Base-by-base conservation (phyloP, 805 yeast species). In the Naumovozyma dairenensis region DNA sequence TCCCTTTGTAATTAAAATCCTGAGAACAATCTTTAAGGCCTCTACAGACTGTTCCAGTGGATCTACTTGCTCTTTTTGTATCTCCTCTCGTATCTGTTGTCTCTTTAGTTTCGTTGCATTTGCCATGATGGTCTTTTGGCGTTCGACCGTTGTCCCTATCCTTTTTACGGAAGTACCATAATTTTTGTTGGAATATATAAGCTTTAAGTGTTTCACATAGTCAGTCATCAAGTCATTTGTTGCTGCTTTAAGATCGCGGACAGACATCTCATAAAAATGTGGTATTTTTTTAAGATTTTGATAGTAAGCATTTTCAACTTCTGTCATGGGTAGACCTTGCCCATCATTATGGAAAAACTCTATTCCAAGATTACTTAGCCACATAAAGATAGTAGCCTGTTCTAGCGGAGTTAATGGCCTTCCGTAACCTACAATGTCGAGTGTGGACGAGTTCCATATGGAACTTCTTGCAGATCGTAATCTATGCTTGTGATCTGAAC, bases 271-370 rank as follows among this genome's bases (percentile, higher is more conserved):
- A 47, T 82, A 81, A 47, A 72, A 74, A 1, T 69, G 74, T 2
- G 85, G 82, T 6, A 82, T 63, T 18, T 78, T 55, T 39, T 79
- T 56, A 16, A 83, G 54, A 26, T 74, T 69, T 52, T 80, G 83
- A 50, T 80, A 84, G 22, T 71, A 68, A 20, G 67, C 71, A 37
- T 72, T 71, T 40, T 76, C 77, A 46, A 84, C 59, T 6, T 70
- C 71, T 39, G 70, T 74, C 20, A 82, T 44, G 1, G 84, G 70
- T 0, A 92, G 92, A 0, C 94, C 94, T 21, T 77, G 78, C 0
- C 94, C 94, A 29, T 71, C 77, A 47, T 81, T 77, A 53, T 84
- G 74, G 59, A 85, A 84, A 51, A 83, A 84, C 38, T 77, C 87
- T 31, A 70, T 53, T 34, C 84, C 70, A n/a, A 80, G 55, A 5